Evolutionary conservation across 805 yeast genomes (phyloP).

Genomic region (Yamadazyma tumulicola): DNA sequence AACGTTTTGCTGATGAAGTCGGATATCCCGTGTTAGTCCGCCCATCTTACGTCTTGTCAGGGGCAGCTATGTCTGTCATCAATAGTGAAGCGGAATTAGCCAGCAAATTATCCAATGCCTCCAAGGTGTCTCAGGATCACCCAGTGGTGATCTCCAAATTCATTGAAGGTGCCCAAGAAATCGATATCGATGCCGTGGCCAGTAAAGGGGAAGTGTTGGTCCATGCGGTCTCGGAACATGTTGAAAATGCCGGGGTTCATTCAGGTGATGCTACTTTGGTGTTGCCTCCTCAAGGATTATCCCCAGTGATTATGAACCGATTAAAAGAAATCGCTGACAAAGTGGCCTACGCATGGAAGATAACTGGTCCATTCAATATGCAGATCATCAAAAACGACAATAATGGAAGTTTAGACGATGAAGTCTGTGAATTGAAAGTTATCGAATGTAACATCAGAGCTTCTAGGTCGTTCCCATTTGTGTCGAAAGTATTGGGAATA

Average conservation of each 20-base stretch:
- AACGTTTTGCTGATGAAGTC: slow-evolving; percentile 76
- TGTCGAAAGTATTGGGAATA: slow-evolving; percentile 94
- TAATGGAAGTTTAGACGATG: slow-evolving; percentile 48
- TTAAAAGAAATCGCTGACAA: slow-evolving; percentile 89
- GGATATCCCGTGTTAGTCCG: slow-evolving; percentile 95
- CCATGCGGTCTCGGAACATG: slow-evolving; percentile 98
- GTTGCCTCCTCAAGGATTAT: slow-evolving; percentile 94
- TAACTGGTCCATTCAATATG: slow-evolving; percentile 96
- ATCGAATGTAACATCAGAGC: slow-evolving; percentile 99
- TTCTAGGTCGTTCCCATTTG: slow-evolving; percentile 98
- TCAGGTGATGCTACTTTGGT: slow-evolving; percentile 98
- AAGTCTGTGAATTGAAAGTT: slow-evolving; percentile 62
- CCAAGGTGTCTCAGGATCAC: slow-evolving; percentile 90
- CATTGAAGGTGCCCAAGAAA: slow-evolving; percentile 95
- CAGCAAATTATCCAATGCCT: slow-evolving; percentile 77
- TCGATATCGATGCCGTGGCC: slow-evolving; percentile 99
- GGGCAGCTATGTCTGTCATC: slow-evolving; percentile 98
- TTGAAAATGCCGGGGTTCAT: slow-evolving; percentile 98
- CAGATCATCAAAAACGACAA: slow-evolving; percentile 83
- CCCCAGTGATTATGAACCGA: slow-evolving; percentile 62
- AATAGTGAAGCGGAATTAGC: slow-evolving; percentile 75
- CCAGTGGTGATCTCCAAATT: slow-evolving; percentile 97
- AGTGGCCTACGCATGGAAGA: slow-evolving; percentile 90
- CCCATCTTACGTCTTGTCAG: slow-evolving; percentile 95
- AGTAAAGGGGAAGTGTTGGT: slow-evolving; percentile 88